Evolutionary conservation across 2,329 filamentous ascomycete species (phyloP).

Genomic region (Fusarium denticulatum): DNA sequence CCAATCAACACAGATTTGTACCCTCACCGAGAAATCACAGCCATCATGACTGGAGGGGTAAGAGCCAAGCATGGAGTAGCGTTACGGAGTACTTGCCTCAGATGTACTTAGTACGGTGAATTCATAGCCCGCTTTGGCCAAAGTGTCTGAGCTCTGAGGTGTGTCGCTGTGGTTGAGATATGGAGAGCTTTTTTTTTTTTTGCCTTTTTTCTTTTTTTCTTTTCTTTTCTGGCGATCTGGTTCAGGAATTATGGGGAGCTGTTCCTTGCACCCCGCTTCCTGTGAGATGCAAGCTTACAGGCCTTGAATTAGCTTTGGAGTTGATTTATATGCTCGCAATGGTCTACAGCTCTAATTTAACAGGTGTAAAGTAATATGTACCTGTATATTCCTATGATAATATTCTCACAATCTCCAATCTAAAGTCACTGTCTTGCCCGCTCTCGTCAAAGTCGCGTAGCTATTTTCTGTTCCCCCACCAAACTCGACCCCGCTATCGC

Average conservation of each 20-base stretch:
- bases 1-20: conserved; percentile 30
- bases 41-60: conserved; percentile 26
- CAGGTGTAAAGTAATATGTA: fast-evolving
- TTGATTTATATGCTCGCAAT: not conserved
- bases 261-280: conserved; percentile 35
- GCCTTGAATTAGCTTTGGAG: not conserved
- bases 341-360: fast-evolving
- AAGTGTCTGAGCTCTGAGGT: conserved; percentile 8
- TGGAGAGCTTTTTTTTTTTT: conserved; percentile 7
- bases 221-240: conserved; percentile 34
- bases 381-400: not conserved
- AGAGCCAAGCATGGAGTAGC: conserved; percentile 30
- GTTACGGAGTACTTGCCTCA: conserved; percentile 36
- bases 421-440: conserved; percentile 18
- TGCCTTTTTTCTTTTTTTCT: not conserved
- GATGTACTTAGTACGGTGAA: conserved; percentile 34
- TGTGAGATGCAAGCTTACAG: conserved; percentile 14
- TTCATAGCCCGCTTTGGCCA: conserved; percentile 22
- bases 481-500: conserved; percentile 36
- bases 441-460: conserved; percentile 27
- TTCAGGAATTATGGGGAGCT: conserved; percentile 39
- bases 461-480: conserved; percentile 33
- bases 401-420: not conserved
- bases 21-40: conserved; percentile 33
- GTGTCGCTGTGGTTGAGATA: conserved; percentile 16